phyloP scores from a whole-genome alignment of 257 asterid genomes.

The Nicotiana tomentosiformis region DNA sequence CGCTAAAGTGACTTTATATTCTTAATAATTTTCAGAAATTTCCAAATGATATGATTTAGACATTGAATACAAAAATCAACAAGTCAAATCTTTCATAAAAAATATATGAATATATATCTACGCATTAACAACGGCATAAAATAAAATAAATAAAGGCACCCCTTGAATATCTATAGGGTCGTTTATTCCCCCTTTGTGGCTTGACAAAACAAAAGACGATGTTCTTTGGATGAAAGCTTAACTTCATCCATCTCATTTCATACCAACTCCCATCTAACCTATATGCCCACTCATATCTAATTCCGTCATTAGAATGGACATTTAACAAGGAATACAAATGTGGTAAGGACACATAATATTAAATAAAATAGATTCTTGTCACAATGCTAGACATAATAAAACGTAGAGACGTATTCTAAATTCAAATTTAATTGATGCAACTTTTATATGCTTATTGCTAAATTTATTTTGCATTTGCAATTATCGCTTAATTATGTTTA shows the following conservation, averaged over 20 bases:
- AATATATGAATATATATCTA: background rate
- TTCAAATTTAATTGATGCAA: background rate
- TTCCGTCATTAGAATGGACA: slow-evolving; percentile 21
- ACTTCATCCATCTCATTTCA: slow-evolving; percentile 16
- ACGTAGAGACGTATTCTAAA: background rate
- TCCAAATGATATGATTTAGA: background rate
- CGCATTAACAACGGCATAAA: background rate
- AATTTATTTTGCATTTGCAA: too few relatives aligned
- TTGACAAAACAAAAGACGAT: background rate
- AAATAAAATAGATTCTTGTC: background rate
- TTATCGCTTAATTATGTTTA: too few relatives aligned
- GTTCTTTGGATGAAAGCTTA: background rate
- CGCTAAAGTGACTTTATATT: too few relatives aligned
- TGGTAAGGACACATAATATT: background rate
- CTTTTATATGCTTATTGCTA: too few relatives aligned
- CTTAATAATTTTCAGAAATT: too few relatives aligned
- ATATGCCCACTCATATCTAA: slow-evolving; percentile 14
- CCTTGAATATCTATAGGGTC: background rate
- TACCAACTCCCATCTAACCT: slow-evolving; percentile 19
- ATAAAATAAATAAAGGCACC: background rate
- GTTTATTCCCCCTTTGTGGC: background rate
- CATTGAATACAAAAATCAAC: background rate
- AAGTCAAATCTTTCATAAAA: background rate
- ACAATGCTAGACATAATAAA: background rate
- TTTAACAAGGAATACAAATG: slow-evolving; percentile 7